Percentiles rank a stretch among this genome's conserved stretches.
These are phyloP conservation scores for Vanrija sp. DNA, from an alignment of 1,284 basidiomycete species.

Conservation along the genomic window DNA sequence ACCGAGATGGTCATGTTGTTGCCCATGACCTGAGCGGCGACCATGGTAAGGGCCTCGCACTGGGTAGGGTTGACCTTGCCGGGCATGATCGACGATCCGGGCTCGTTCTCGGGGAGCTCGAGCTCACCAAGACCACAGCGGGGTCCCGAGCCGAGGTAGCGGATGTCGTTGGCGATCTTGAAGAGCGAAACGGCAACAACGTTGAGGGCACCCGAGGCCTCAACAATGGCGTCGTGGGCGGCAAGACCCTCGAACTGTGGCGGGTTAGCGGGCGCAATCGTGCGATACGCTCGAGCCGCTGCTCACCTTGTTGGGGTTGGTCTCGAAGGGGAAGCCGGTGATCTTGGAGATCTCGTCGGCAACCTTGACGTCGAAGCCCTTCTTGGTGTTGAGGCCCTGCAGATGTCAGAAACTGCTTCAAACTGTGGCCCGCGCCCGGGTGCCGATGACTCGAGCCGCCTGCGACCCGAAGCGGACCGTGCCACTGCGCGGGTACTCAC, in stretches of 20 bases:
- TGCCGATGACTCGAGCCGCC: neutral
- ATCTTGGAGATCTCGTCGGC: conserved; percentile 89
- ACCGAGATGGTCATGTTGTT: conserved; percentile 93
- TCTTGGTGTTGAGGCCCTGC: conserved; percentile 89
- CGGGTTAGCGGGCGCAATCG: conserved; percentile 34
- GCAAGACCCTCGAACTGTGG: conserved; percentile 87
- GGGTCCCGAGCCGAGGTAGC: conserved; percentile 95
- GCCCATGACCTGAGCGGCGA: conserved; percentile 96
- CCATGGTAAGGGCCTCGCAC: conserved; percentile 98
- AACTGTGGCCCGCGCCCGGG: neutral
- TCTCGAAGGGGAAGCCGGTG: conserved; percentile 85
- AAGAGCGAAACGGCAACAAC: conserved; percentile 90
- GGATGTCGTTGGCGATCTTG: conserved; percentile 99
- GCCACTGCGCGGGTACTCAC: conserved; percentile 52
- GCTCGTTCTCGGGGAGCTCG: conserved; percentile 94
- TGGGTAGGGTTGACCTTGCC: conserved; percentile 99
- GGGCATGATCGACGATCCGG: conserved; percentile 99
- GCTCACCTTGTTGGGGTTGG: conserved; percentile 83
- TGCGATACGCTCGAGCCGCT: neutral
- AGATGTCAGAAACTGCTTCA: conserved; percentile 34
- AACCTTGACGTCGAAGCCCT: conserved; percentile 92
- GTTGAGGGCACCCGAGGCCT: conserved; percentile 94
- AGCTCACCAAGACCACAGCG: conserved; percentile 96
- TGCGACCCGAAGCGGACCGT: too few species aligned
- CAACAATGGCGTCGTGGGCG: conserved; percentile 93